Conservation (phyloP, 2,329 filamentous ascomycete species). For the Furcasterigmium sp. region DNA sequence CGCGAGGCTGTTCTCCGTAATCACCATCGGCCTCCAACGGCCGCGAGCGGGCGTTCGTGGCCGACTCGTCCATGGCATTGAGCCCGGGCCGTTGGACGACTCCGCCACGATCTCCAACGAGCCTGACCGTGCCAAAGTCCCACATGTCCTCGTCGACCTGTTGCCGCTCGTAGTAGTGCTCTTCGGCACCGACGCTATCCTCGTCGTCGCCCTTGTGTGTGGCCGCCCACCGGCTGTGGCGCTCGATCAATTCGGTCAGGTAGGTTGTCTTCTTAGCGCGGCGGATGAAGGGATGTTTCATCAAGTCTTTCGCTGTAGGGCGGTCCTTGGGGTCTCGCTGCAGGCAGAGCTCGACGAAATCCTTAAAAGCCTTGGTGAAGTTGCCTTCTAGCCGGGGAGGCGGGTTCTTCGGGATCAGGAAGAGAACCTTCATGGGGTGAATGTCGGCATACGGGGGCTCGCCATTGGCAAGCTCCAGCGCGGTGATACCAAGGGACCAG, state of each 20-base stretch:
- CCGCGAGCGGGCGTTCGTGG: slow-evolving; percentile 66
- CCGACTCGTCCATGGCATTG: slow-evolving; percentile 72
- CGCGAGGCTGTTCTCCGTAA: slow-evolving; percentile 46
- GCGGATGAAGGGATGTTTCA: slow-evolving; percentile 86
- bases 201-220: slow-evolving; percentile 69
- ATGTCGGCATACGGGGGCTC: slow-evolving; percentile 95
- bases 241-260: slow-evolving; percentile 89
- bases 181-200: slow-evolving; percentile 57
- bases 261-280: slow-evolving; percentile 95
- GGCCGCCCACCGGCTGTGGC: slow-evolving; percentile 81
- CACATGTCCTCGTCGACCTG: slow-evolving; percentile 78
- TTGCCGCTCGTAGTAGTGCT: slow-evolving; percentile 48
- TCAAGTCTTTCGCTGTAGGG: slow-evolving; percentile 77
- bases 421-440: slow-evolving; percentile 97
- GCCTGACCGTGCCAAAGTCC: slow-evolving; percentile 95
- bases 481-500: slow-evolving; percentile 94
- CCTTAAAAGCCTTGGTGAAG: slow-evolving; percentile 78
- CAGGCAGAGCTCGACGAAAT: slow-evolving; percentile 78
- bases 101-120: slow-evolving; percentile 63
- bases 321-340: slow-evolving; percentile 85
- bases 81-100: slow-evolving; percentile 51
- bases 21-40: slow-evolving; percentile 43
- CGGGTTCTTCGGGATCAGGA: slow-evolving; percentile 91
- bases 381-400: slow-evolving; percentile 77
- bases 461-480: slow-evolving; percentile 83